Evolutionary conservation across 306 rosid species (phyloP), one percentile per base, ranked within the genome.

Genomic region (Sesbania bispinosa): DNA sequence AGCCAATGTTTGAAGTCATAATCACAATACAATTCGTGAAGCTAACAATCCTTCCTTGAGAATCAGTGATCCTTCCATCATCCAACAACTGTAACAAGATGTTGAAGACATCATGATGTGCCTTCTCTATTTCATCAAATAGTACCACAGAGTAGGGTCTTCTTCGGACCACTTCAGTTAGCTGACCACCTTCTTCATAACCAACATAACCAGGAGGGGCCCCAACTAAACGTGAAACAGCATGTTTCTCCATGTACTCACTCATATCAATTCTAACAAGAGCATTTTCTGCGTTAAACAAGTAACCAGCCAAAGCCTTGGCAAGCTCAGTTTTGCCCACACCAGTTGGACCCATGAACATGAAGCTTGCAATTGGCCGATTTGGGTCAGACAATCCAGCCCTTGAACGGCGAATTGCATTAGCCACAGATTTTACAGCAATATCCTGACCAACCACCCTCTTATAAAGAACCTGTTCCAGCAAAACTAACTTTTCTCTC

Each of bases 271-370:
- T 94, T 80, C 99, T 89, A 53, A 94, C 92, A 11, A 94, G 87
- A 57, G 99, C 97, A 77, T 89, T 91, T 82, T 94, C 99, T 1
- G 99, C 89, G 89, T 94, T 94, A 27, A 94, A 94, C 69, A 94
- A 90, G 67, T 85, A 94, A 30, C 90, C 68, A 7, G 99, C 99
- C 82, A 91, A 79, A 53, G 97, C 96, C 77, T 94, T 94, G 15
- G 84, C 97, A 67, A 94, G 96, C 85, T 91, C 99, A 2, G 99
- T 95, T 89, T 95, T 95, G 16, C 99, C 99, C 30, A 95, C 99
- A 48, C 99, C 97, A 1, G 99, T 91, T 2, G 99, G 97, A 24
- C 99, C 99, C 99, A 89, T 89, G 78, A 95, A 91, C 99, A 95
- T 95, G 85, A 91, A 91, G 79, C 99, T 95, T 51, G 99, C 99